A percentile compares a stretch with the other conserved stretches of the same genome.
phyloP scores from a whole-genome alignment of 371 early-diverging fungal species.

The Mortierella sp. region DNA sequence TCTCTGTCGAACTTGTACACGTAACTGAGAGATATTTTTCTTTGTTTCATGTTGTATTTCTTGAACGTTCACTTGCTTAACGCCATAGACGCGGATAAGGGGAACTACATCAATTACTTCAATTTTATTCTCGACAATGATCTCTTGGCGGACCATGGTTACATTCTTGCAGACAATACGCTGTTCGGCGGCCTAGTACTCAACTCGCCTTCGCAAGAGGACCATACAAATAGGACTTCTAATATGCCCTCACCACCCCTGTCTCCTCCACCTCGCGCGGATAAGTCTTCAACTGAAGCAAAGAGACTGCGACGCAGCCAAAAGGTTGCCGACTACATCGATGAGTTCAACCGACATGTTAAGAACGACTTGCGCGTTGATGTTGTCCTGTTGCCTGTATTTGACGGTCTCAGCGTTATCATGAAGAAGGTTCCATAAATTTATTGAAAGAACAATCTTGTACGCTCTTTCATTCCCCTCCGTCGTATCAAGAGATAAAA shows the following conservation, averaged over 20 bases:
- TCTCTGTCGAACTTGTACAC: background rate
- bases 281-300: background rate
- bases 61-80: too few species aligned
- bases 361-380: slow-evolving; percentile 70
- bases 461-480: too few species aligned
- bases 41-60: background rate
- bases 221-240: background rate
- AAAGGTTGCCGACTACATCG: slow-evolving; percentile 58
- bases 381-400: slow-evolving; percentile 69
- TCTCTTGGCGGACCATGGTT: slow-evolving; percentile 61
- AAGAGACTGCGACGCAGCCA: slow-evolving; percentile 9
- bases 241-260: slow-evolving; percentile 4
- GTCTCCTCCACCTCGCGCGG: background rate
- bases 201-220: slow-evolving; percentile 4
- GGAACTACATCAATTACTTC: slow-evolving; percentile 64
- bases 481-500: too few species aligned
- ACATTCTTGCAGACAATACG: slow-evolving; percentile 71
- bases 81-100: slow-evolving; percentile 71
- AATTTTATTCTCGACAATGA: slow-evolving; percentile 62
- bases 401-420: slow-evolving; percentile 76
- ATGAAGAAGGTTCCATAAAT: slow-evolving; percentile 26
- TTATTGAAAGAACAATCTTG: too few species aligned
- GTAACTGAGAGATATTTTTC: too few species aligned
- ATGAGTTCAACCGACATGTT: slow-evolving; percentile 75
- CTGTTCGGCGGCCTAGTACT: slow-evolving; percentile 38